Evolutionary conservation across 331 rosid genomes (phyloP).

Genomic region (Dryas integrifolia): DNA sequence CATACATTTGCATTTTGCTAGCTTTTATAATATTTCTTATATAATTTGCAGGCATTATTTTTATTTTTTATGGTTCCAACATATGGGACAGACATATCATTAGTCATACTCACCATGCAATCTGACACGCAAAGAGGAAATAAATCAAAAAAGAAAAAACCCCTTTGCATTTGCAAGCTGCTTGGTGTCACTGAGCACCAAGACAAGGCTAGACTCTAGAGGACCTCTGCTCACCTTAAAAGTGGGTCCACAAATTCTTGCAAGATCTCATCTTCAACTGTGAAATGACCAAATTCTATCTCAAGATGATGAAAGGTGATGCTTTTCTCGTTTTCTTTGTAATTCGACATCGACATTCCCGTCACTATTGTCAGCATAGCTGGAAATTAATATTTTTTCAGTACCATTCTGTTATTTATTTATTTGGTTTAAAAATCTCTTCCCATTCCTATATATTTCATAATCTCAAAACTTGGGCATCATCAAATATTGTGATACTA

Average conservation of each 20-base stretch:
- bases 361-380: neutral
- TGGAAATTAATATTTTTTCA: too few species aligned
- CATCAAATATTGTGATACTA: too few species aligned
- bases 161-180: neutral
- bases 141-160: neutral
- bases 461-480: too few species aligned
- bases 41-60: too few species aligned
- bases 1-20: neutral
- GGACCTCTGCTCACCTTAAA: neutral
- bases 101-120: constrained; percentile 12
- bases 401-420: too few species aligned
- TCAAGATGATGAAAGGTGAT: neutral
- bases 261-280: constrained; percentile 5
- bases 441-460: too few species aligned
- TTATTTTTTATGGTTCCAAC: neutral
- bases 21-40: neutral
- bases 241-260: neutral
- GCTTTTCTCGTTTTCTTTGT: neutral
- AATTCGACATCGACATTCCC: constrained; percentile 16
- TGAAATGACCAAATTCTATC: neutral
- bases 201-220: neutral
- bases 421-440: too few species aligned
- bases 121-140: neutral
- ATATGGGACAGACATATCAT: constrained; percentile 14
- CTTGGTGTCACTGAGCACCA: constrained; percentile 1